Conservation (phyloP, 2,329 filamentous ascomycete genomes). For the Teratosphaeria pseudoeucalypti region DNA sequence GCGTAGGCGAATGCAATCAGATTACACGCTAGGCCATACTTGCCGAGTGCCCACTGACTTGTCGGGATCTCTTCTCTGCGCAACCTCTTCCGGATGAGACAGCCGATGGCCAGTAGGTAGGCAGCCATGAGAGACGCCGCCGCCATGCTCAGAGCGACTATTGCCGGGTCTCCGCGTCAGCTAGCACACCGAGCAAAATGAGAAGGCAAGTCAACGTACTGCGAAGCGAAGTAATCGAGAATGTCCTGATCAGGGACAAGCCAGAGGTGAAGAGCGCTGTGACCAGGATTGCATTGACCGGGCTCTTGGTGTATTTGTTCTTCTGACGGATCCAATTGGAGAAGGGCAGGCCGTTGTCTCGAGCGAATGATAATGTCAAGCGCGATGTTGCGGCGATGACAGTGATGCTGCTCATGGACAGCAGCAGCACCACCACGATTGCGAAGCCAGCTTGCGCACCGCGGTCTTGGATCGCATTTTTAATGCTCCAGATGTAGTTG, state of each 20-base stretch:
- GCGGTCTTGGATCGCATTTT: not conserved
- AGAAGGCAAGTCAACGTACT: not conserved
- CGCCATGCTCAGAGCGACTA: constrained; percentile 32
- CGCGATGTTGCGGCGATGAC: constrained; percentile 30
- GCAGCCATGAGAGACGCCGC: constrained; percentile 31
- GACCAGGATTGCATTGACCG: constrained; percentile 22
- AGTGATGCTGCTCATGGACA: constrained; percentile 30
- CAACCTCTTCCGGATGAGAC: constrained; percentile 29
- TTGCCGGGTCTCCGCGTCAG: constrained; percentile 9
- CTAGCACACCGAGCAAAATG: not conserved
- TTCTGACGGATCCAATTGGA: constrained; percentile 25
- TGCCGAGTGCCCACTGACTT: constrained; percentile 29
- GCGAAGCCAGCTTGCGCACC: constrained; percentile 21
- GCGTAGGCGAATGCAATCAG: constrained; percentile 26
- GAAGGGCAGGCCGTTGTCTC: constrained; percentile 32
- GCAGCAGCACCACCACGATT: constrained; percentile 12
- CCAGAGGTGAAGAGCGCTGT: constrained; percentile 15
- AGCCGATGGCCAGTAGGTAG: constrained; percentile 30
- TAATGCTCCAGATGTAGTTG: not conserved
- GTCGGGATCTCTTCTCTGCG: constrained; percentile 25
- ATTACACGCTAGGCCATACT: constrained; percentile 29
- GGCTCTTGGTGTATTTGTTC: constrained; percentile 10
- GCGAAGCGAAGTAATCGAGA: not conserved
- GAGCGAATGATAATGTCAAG: constrained; percentile 31
- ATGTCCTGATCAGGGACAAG: constrained; percentile 20